A percentile compares a stretch with the other conserved stretches of the same genome.
Evolutionary conservation across 2,329 filamentous ascomycete genomes (phyloP).

Genomic region (Monilinia laxa): DNA sequence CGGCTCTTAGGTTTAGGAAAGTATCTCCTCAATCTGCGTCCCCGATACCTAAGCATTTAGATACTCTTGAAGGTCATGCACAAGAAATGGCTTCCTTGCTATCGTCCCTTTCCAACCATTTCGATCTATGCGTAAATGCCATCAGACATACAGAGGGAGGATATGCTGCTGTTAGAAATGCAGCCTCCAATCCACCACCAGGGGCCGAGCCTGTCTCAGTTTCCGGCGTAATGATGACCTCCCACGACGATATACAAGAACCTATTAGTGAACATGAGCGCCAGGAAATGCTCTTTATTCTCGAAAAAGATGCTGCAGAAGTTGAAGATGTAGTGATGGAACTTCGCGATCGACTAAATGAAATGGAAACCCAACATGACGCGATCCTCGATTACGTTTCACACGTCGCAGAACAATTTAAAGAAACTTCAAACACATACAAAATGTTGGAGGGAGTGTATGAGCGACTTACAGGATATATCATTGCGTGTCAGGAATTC

Average conservation of each 20-base stretch:
- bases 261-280: slow-evolving; percentile 75
- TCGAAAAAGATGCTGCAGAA: slow-evolving; percentile 68
- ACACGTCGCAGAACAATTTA: slow-evolving; percentile 54
- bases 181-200: slow-evolving; percentile 60
- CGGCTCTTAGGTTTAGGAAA: slow-evolving; percentile 41
- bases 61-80: slow-evolving; percentile 55
- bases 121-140: slow-evolving; percentile 89
- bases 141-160: slow-evolving; percentile 87
- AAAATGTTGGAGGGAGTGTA: slow-evolving; percentile 66
- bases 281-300: slow-evolving; percentile 77
- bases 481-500: slow-evolving; percentile 65
- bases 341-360: slow-evolving; percentile 71
- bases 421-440: slow-evolving; percentile 62
- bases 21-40: slow-evolving; percentile 39
- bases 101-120: slow-evolving; percentile 79
- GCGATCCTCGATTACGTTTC: slow-evolving; percentile 63
- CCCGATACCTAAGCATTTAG: slow-evolving; percentile 49
- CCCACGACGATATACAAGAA: slow-evolving; percentile 56
- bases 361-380: slow-evolving; percentile 72
- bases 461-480: slow-evolving; percentile 61
- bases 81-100: slow-evolving; percentile 80
- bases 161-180: slow-evolving; percentile 66
- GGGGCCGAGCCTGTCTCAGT: slow-evolving; percentile 56
- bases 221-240: slow-evolving; percentile 59
- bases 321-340: slow-evolving; percentile 66